Evolutionary conservation across 495 filamentous ascomycete genomes (phyloP).

Genomic region (Parathielavia appendiculata): DNA sequence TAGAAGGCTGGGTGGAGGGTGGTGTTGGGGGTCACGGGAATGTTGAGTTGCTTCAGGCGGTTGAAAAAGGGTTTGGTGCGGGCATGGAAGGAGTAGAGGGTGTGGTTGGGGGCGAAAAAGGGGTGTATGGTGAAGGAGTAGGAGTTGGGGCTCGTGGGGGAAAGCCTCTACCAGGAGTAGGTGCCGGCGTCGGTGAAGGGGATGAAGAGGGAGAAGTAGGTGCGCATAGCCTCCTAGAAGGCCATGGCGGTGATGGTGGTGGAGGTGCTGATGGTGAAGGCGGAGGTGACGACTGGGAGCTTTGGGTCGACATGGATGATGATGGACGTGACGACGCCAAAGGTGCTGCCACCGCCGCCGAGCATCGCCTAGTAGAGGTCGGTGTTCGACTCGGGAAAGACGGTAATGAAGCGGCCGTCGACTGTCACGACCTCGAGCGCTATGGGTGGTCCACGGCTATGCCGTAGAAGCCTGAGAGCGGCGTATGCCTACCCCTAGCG

Average conservation of each 20-base stretch:
- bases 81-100: slow-evolving; percentile 26
- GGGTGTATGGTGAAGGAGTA: slow-evolving; percentile 33
- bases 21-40: slow-evolving; percentile 31
- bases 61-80: slow-evolving; percentile 44
- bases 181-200: slow-evolving; percentile 38
- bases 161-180: slow-evolving; percentile 39
- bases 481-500: slow-evolving; percentile 47
- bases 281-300: slow-evolving; percentile 24
- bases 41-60: slow-evolving; percentile 28
- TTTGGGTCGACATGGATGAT: slow-evolving; percentile 39
- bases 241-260: slow-evolving; percentile 30
- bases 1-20: slow-evolving; percentile 18
- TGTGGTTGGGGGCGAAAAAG: slow-evolving; percentile 30
- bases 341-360: slow-evolving; percentile 52
- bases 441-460: slow-evolving; percentile 49
- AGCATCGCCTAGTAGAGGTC: slow-evolving; percentile 61
- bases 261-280: slow-evolving; percentile 18
- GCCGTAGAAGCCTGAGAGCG: slow-evolving; percentile 33
- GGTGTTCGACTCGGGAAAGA: slow-evolving; percentile 41
- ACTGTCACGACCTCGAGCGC: slow-evolving; percentile 53
- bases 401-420: slow-evolving; percentile 52
- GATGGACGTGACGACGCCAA: slow-evolving; percentile 49
- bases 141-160: slow-evolving; percentile 26
- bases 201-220: slow-evolving; percentile 29
- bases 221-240: slow-evolving; percentile 51